phyloP scores from a whole-genome alignment of 73 alveolate genomes.

The Paramecium primaurelia region DNA sequence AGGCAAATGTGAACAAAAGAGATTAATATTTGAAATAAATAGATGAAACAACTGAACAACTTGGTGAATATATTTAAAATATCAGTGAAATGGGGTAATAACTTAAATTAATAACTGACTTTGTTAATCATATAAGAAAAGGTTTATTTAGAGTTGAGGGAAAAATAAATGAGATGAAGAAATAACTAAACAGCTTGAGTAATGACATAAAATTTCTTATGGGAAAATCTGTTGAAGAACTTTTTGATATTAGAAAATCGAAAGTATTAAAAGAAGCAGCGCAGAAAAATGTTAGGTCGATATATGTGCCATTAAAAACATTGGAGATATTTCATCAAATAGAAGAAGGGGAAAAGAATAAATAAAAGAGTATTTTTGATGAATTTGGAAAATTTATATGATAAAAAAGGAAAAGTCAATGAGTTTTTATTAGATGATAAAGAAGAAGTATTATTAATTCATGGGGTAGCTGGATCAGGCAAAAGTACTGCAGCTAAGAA shows the following conservation, averaged over 20 bases:
- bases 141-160: not conserved
- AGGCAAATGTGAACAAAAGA: not conserved
- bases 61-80: not conserved
- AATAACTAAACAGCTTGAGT: not conserved
- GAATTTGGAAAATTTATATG: not conserved
- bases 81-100: not conserved
- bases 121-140: not conserved
- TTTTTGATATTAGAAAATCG: not conserved
- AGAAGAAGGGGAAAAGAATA: too few species aligned
- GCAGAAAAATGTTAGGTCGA: not conserved
- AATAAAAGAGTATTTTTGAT: not conserved
- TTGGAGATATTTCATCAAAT: too few species aligned
- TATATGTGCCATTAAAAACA: not conserved
- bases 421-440: not conserved
- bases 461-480: slow-evolving; percentile 6
- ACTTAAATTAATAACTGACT: not conserved
- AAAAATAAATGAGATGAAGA: not conserved
- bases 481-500: not conserved
- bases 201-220: not conserved
- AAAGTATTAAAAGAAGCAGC: not conserved
- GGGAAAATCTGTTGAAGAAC: not conserved
- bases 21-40: not conserved
- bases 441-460: not conserved
- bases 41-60: not conserved
- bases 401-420: not conserved